These are phyloP conservation scores for Graphilbum ipis-grandicollis DNA, from an alignment of 2,329 filamentous ascomycete species.

Conservation along the genomic window DNA sequence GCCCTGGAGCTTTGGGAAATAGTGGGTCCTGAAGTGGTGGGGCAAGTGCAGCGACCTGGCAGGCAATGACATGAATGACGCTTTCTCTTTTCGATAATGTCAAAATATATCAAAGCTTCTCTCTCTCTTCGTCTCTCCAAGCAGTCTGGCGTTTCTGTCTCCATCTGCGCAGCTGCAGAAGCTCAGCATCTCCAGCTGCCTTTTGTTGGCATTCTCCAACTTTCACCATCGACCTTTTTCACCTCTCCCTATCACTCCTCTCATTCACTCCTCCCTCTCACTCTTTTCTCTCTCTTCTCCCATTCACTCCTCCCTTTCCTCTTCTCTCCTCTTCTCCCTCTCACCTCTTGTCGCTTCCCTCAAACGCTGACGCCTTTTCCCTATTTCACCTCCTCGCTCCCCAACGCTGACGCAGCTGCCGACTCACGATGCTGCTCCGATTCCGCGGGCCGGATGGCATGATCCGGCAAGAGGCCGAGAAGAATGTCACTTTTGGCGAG, in stretches of 20 bases:
- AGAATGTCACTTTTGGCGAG: constrained; percentile 53
- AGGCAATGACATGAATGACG: background rate
- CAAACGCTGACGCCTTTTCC: background rate
- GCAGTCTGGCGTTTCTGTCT: too few species aligned
- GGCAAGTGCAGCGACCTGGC: background rate
- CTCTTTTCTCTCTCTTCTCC: background rate
- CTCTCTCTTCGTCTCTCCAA: too few species aligned
- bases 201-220: too few species aligned
- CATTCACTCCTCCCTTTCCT: background rate
- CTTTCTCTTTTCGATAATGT: background rate
- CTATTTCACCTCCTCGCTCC: background rate
- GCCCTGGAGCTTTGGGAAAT: too few species aligned
- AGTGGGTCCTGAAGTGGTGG: too few species aligned
- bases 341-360: too few species aligned
- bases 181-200: too few species aligned
- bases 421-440: constrained; percentile 60
- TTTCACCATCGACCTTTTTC: too few species aligned
- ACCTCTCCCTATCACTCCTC: too few species aligned
- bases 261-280: too few species aligned
- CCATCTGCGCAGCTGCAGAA: too few species aligned
- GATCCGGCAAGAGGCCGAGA: constrained; percentile 65
- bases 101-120: too few species aligned
- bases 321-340: background rate
- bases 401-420: background rate
- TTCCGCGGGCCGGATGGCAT: constrained; percentile 88